These are phyloP conservation scores for Stagonosporopsis chrysanthemi DNA, from an alignment of 2,329 filamentous ascomycete species.

Conservation along the genomic window DNA sequence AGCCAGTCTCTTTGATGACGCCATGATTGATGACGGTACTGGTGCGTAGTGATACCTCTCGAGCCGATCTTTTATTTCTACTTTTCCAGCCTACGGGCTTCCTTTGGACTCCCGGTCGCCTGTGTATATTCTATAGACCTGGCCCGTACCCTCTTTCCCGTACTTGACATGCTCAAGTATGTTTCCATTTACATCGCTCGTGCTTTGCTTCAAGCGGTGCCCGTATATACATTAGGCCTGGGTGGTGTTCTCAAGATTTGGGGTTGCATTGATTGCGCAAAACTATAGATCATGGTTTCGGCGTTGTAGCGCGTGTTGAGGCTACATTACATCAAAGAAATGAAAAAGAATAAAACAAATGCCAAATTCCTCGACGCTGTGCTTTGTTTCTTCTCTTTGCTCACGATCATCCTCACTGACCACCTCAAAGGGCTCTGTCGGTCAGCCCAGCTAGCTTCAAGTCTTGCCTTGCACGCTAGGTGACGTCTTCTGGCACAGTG, in stretches of 20 bases:
- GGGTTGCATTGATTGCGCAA: conserved; percentile 17
- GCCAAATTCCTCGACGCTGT: neutral
- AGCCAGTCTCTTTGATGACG: conserved; percentile 38
- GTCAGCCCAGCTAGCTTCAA: conserved; percentile 14
- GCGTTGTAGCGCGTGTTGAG: conserved; percentile 13
- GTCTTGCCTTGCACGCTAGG: conserved; percentile 3
- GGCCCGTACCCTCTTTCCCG: conserved; percentile 27
- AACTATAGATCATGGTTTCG: conserved; percentile 19
- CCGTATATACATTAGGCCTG: conserved; percentile 16
- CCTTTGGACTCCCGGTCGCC: conserved; percentile 41
- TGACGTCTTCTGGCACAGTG: conserved; percentile 13
- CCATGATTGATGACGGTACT: conserved; percentile 50
- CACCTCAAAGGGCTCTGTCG: neutral
- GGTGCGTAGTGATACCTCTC: conserved; percentile 35
- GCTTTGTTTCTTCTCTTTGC: neutral
- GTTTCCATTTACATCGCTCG: conserved; percentile 17
- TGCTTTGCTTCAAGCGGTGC: conserved; percentile 11
- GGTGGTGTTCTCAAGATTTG: conserved; percentile 17
- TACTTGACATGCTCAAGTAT: conserved; percentile 18
- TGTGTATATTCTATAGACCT: conserved; percentile 46
- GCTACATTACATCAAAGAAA: conserved; percentile 8
- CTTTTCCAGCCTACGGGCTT: conserved; percentile 29
- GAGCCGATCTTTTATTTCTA: conserved; percentile 33
- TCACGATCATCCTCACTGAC: neutral
- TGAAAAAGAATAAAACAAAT: neutral